phyloP scores from a whole-genome alignment of 306 rosid genomes.

The Luffa aegyptiaca region DNA sequence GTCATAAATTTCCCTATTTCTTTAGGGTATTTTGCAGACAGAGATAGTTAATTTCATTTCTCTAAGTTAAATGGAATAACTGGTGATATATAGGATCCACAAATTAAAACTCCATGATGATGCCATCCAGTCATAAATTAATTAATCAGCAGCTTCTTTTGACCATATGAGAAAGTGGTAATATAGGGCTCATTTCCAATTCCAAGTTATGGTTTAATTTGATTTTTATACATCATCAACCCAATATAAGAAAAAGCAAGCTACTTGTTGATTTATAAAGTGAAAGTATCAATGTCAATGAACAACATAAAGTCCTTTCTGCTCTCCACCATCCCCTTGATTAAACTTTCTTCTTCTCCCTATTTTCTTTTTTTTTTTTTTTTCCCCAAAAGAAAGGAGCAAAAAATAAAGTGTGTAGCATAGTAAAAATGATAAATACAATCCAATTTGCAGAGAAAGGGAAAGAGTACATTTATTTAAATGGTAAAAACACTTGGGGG shows the following conservation, averaged over 20 bases:
- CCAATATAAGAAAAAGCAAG: background rate
- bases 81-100: background rate
- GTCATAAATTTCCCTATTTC: background rate
- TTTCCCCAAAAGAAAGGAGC: background rate
- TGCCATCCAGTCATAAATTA: background rate
- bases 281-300: constrained; percentile 1
- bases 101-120: background rate
- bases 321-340: constrained; percentile 3
- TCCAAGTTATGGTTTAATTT: background rate
- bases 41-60: background rate
- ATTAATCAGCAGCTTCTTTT: background rate
- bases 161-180: constrained; percentile 2
- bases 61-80: background rate
- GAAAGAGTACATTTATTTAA: background rate
- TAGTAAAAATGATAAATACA: constrained; percentile 4
- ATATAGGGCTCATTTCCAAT: background rate
- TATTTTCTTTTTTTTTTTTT: background rate
- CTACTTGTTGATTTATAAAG: background rate
- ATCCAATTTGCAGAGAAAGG: constrained; percentile 6
- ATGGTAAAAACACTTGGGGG: background rate
- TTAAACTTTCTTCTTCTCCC: background rate
- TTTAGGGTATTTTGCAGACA: background rate
- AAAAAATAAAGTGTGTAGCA: background rate
- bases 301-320: constrained; percentile 12
- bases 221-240: background rate